Evolutionary conservation across 202 grass and related monocot species (phyloP).

Genomic region (Eragrostis tef): DNA sequence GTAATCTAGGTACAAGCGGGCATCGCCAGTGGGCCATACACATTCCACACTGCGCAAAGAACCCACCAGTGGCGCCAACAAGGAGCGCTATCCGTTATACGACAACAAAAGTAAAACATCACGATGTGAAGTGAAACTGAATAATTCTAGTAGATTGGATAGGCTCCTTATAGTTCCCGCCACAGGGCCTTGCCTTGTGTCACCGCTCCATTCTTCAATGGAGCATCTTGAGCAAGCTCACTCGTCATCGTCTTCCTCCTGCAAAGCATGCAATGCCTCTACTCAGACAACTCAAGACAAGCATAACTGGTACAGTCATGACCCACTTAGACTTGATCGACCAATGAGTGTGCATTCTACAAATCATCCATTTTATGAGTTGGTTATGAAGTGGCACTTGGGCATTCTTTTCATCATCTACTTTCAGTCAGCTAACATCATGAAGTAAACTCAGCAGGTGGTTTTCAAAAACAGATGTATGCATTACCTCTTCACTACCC

Average conservation of each 20-base stretch:
- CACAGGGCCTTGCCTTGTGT: slow-evolving; percentile 19
- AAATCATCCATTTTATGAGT: not conserved
- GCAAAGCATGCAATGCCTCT: not conserved
- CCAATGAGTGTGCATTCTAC: not conserved
- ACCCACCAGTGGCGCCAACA: slow-evolving; percentile 47
- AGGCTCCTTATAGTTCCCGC: slow-evolving; percentile 42
- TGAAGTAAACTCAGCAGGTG: not conserved
- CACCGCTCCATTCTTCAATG: slow-evolving; percentile 6
- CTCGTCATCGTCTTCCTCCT: slow-evolving; percentile 66
- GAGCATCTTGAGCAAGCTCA: slow-evolving; percentile 30
- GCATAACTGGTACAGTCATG: not conserved
- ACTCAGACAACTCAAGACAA: not conserved
- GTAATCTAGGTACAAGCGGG: slow-evolving; percentile 68
- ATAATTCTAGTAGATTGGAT: slow-evolving; percentile 60
- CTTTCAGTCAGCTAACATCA: not conserved
- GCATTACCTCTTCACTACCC: slow-evolving; percentile 73
- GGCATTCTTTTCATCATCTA: no score
- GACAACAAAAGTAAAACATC: slow-evolving; percentile 49
- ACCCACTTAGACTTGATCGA: no score
- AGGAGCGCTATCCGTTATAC: slow-evolving; percentile 56
- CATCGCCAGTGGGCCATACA: not conserved
- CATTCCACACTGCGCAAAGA: slow-evolving; percentile 20
- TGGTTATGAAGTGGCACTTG: no score
- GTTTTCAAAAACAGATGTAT: not conserved
- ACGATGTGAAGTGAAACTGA: slow-evolving; percentile 60